Evolutionary conservation across 768 basidiomycete species (phyloP), one percentile per base, ranked within the genome.

Genomic region (Sporobolomyces roseus): DNA sequence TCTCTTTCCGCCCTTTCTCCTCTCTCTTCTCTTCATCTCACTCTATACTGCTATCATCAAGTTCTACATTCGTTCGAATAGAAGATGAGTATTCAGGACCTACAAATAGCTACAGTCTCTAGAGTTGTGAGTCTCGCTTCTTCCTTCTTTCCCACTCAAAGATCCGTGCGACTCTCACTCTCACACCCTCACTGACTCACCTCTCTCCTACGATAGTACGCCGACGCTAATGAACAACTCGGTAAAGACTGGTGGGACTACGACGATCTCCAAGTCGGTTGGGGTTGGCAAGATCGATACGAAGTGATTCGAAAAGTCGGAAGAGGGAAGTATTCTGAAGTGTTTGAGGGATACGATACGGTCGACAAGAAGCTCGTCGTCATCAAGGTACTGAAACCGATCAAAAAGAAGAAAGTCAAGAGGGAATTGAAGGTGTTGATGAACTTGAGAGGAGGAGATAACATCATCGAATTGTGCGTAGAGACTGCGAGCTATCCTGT

Each of bases 391-490:
- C 50, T 74, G 50, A 72, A 71, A 45, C 70, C 73, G 25, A 61
- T 73, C 63, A 67, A 72, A 45, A 71, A 72, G 63, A 53, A 63
- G 48, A 71, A 49, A 53, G 97, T 97, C 81, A 97, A 97, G 82
- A 85, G 94, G 71, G 94, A 98, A 81, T 96, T 98, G 79, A 97
- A 97, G 83, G 94, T 98, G 76, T 81, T 98, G 30, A 92, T 93
- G 80, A 96, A 97, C 78, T 83, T 98, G 35, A 91, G 93, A 0
- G 93, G 94, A 30, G 94, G 94, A 9, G 93, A 93, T 4, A 98
- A 98, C 79, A 84, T 98, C 71, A 90, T 97, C 55, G 88, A 88
- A 10, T 83, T 98, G 58, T 60, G 58, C 48, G 58, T 59, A n/a
- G n/a, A n/a, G n/a, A n/a, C n/a, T n/a, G n/a, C n/a, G n/a, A n/a